Evolutionary conservation across 1,139 yeast species (phyloP).

Genomic region (Magnusiomyces tetraspermus): DNA sequence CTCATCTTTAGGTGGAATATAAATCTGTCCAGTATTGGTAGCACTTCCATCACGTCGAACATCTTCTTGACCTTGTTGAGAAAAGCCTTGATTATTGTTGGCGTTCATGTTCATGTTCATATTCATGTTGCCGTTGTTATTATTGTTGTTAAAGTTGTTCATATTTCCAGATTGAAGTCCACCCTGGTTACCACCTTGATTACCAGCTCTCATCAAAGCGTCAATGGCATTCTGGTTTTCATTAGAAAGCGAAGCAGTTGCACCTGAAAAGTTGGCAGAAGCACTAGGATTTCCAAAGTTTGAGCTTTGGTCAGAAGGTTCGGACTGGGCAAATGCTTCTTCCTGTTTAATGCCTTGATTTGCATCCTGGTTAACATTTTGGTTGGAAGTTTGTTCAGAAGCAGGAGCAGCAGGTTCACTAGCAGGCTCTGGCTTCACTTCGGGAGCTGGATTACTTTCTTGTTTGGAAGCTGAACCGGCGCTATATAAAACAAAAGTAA

Average conservation of each 20-base stretch:
- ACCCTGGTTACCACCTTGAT: no score
- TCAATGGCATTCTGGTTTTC: not conserved
- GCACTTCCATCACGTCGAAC: slow-evolving; percentile 11
- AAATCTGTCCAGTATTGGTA: slow-evolving; percentile 32
- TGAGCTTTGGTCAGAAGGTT: not conserved
- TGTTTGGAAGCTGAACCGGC: not conserved
- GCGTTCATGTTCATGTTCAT: not conserved
- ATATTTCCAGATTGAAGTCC: not conserved
- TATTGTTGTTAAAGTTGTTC: not conserved
- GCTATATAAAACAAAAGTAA: not conserved
- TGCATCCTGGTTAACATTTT: no score
- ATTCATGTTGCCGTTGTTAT: not conserved
- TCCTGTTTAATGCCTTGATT: not conserved
- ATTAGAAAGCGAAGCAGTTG: not conserved
- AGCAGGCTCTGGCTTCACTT: not conserved
- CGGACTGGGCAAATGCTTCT: not conserved
- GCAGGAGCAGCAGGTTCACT: not conserved
- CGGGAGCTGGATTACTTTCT: not conserved
- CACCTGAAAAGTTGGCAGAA: not conserved
- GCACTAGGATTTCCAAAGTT: not conserved
- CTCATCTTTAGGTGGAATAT: slow-evolving; percentile 38
- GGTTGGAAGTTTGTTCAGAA: no score
- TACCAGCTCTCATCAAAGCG: not conserved
- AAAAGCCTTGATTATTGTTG: not conserved
- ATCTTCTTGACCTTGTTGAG: not conserved